A percentile compares a stretch with the other conserved stretches of the same genome.
Evolutionary conservation across 1,139 yeast genomes (phyloP).

Genomic region (Magnusiomyces magnusii): DNA sequence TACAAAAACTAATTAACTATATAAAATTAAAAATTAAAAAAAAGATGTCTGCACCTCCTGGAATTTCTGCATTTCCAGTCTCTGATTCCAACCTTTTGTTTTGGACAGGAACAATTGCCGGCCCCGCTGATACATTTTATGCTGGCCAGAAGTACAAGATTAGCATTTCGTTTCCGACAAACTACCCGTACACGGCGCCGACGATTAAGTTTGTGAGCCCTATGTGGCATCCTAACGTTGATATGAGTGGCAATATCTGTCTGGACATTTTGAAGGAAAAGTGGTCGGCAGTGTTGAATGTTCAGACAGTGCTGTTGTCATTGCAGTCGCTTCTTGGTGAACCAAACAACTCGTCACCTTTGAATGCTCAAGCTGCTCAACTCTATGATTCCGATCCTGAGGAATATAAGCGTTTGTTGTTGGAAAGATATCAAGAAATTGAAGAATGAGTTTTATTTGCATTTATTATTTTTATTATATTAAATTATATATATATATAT

Average conservation of each 20-base stretch:
- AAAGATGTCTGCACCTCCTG: slow-evolving; percentile 42
- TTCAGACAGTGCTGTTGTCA: slow-evolving; percentile 51
- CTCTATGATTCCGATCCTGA: slow-evolving; percentile 41
- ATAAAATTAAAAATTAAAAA: not conserved
- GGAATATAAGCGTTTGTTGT: slow-evolving; percentile 41
- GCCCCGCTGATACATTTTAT: slow-evolving; percentile 56
- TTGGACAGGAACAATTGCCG: slow-evolving; percentile 58
- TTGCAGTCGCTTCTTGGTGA: slow-evolving; percentile 51
- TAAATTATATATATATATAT: no score
- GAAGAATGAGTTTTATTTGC: slow-evolving; percentile 23
- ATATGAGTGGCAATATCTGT: slow-evolving; percentile 56
- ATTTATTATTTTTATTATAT: no score
- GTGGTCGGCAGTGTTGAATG: slow-evolving; percentile 66
- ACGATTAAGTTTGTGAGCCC: slow-evolving; percentile 53
- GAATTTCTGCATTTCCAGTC: slow-evolving; percentile 47
- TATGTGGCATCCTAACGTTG: slow-evolving; percentile 69
- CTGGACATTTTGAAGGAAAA: slow-evolving; percentile 49
- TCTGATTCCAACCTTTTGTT: slow-evolving; percentile 45
- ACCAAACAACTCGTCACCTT: slow-evolving; percentile 47
- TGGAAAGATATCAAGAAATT: slow-evolving; percentile 40
- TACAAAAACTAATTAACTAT: not conserved
- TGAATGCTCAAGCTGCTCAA: slow-evolving; percentile 46
- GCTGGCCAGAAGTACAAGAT: slow-evolving; percentile 49
- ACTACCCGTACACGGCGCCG: slow-evolving; percentile 58
- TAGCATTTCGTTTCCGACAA: slow-evolving; percentile 47